Evolutionary conservation across 192 early-diverging fungal genomes (phyloP).

Genomic region (Backusella circina): DNA sequence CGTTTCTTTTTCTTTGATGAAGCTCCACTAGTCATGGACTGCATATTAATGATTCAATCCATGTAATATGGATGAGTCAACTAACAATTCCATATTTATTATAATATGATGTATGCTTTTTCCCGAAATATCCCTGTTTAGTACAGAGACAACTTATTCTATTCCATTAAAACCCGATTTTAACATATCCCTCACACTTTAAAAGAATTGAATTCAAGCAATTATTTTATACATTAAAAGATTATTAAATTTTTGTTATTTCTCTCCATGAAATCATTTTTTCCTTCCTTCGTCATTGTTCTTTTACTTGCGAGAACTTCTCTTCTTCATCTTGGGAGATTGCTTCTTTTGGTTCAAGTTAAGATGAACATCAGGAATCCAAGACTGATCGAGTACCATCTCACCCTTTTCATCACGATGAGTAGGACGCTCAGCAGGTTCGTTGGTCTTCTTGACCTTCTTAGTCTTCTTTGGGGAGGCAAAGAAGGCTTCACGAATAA

Average conservation of each 20-base stretch:
- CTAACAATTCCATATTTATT: too few species aligned
- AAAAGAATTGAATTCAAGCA: not conserved
- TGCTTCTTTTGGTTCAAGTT: slow-evolving; percentile 20
- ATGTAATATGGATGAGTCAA: too few species aligned
- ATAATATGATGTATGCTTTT: too few species aligned
- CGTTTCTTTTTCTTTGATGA: too few species aligned
- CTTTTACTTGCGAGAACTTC: slow-evolving; percentile 21
- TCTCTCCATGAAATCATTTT: not conserved
- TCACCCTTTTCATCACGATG: slow-evolving; percentile 38
- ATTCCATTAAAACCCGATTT: too few species aligned
- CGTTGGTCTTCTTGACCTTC: slow-evolving; percentile 27
- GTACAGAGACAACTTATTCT: too few species aligned
- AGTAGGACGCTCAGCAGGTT: slow-evolving; percentile 16
- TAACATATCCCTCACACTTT: too few species aligned
- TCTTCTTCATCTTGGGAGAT: slow-evolving; percentile 32
- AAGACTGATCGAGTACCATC: slow-evolving; percentile 44
- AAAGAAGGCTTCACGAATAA: slow-evolving; percentile 45
- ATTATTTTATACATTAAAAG: not conserved
- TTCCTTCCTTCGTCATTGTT: not conserved
- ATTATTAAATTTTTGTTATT: not conserved
- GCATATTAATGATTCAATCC: too few species aligned
- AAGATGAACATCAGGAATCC: slow-evolving; percentile 52
- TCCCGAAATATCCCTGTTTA: too few species aligned
- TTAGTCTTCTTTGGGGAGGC: slow-evolving; percentile 30
- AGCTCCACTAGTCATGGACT: too few species aligned